Evolutionary conservation across 2,329 filamentous ascomycete genomes (phyloP).

Genomic region (Tricladium varicosporioides): DNA sequence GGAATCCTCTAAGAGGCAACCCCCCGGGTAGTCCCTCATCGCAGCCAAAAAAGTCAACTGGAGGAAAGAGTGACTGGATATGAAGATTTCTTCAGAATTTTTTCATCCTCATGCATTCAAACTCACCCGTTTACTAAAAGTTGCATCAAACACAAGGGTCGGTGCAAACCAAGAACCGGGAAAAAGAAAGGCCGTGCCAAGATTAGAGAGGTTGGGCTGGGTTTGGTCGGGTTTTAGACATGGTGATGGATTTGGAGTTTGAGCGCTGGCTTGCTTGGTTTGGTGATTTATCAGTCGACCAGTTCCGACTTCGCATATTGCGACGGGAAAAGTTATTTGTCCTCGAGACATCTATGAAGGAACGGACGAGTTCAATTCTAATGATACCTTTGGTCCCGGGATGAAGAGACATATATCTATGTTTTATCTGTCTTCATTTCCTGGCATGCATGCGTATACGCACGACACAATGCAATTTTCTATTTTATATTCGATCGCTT

Average conservation of each 20-base stretch:
- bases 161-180: not conserved
- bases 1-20: conserved; percentile 9
- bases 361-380: conserved; percentile 7
- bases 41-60: not conserved
- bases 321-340: not conserved
- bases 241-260: not conserved
- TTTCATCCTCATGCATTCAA: not conserved
- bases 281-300: not conserved
- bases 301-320: not conserved
- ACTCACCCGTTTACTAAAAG: not conserved
- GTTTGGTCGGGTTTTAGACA: too few species aligned
- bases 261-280: not conserved
- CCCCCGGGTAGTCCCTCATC: conserved; percentile 1
- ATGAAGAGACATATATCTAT: not conserved
- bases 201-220: not conserved
- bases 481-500: not conserved
- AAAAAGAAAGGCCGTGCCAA: conserved; percentile 5
- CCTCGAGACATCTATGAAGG: not conserved
- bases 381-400: conserved; percentile 13
- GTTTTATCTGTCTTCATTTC: not conserved
- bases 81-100: not conserved
- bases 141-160: not conserved
- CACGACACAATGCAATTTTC: not conserved
- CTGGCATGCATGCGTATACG: too few species aligned
- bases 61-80: conserved; percentile 11